A percentile compares a stretch with the other conserved stretches of the same genome.
These are phyloP conservation scores for Monilinia fructicola DNA, from an alignment of 2,329 filamentous ascomycete genomes.

Conservation along the genomic window DNA sequence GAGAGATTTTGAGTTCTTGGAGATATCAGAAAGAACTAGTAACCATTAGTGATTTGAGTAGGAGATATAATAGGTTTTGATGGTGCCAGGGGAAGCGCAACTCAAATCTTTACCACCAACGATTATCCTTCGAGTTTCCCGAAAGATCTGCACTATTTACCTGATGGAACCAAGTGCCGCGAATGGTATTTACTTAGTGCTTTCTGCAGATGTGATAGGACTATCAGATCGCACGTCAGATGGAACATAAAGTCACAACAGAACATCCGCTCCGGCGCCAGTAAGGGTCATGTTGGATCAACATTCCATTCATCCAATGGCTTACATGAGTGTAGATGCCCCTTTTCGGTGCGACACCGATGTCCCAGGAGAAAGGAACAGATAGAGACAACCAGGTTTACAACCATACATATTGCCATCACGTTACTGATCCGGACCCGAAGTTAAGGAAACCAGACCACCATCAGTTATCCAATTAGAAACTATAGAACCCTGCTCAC, in stretches of 20 bases:
- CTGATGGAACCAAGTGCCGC: constrained; percentile 22
- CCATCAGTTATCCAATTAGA: constrained; percentile 32
- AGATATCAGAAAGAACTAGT: not conserved
- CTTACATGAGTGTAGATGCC: not conserved
- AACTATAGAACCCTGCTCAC: constrained; percentile 31
- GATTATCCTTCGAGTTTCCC: constrained; percentile 12
- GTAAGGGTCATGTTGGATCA: constrained; percentile 7
- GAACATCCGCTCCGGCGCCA: not conserved
- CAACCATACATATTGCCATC: constrained; percentile 36
- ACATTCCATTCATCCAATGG: constrained; percentile 5
- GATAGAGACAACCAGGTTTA: constrained; percentile 24
- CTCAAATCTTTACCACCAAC: constrained; percentile 9
- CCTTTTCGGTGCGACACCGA: constrained; percentile 10
- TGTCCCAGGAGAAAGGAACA: constrained; percentile 1
- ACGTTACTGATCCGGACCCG: constrained; percentile 36
- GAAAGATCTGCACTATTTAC: constrained; percentile 18
- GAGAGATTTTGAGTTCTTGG: not conserved
- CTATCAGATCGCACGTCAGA: not conserved
- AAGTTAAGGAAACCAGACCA: constrained; percentile 28
- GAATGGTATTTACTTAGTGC: constrained; percentile 32
- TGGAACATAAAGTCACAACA: constrained; percentile 1
- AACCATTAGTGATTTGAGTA: not conserved
- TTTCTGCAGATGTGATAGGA: constrained; percentile 32
- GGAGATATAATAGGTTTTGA: constrained; percentile 2
- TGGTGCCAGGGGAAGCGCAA: constrained; percentile 7